A percentile compares a stretch with the other conserved stretches of the same genome.
Evolutionary conservation across 495 filamentous ascomycete genomes (phyloP).

Genomic region (Penicillium herquei): DNA sequence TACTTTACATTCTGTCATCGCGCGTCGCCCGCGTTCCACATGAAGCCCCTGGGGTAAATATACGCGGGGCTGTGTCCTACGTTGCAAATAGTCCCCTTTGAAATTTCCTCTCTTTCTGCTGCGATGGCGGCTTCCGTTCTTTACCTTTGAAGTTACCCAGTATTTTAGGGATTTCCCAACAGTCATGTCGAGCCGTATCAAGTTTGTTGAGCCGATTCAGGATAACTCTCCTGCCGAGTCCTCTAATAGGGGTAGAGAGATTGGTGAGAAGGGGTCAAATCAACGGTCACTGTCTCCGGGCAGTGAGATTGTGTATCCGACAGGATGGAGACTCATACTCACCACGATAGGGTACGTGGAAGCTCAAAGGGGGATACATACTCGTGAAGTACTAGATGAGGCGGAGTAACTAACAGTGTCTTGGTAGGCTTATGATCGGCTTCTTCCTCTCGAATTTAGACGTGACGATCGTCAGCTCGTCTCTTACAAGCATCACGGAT

Average conservation of each 20-base stretch:
- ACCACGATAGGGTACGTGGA: conserved; percentile 35
- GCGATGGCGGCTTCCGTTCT: conserved; percentile 21
- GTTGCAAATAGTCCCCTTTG: conserved; percentile 16
- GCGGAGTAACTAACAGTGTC: background rate
- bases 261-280: conserved; percentile 24
- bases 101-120: conserved; percentile 13
- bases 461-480: conserved; percentile 62
- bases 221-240: conserved; percentile 6
- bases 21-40: conserved; percentile 30
- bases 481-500: conserved; percentile 57
- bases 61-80: conserved; percentile 29
- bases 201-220: conserved; percentile 24
- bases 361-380: background rate
- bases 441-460: conserved; percentile 62
- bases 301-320: conserved; percentile 34
- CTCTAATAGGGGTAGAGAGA: conserved; percentile 10
- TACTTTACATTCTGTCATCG: conserved; percentile 35
- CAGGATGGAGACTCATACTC: conserved; percentile 45
- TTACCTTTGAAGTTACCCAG: conserved; percentile 13
- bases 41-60: conserved; percentile 28
- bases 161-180: conserved; percentile 6
- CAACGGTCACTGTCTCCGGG: conserved; percentile 25
- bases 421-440: conserved; percentile 47
- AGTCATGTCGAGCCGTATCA: conserved; percentile 23
- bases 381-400: background rate